Evolutionary conservation across 106 monocot genomes (phyloP).

Genomic region (Phalaenopsis aphrodite): DNA sequence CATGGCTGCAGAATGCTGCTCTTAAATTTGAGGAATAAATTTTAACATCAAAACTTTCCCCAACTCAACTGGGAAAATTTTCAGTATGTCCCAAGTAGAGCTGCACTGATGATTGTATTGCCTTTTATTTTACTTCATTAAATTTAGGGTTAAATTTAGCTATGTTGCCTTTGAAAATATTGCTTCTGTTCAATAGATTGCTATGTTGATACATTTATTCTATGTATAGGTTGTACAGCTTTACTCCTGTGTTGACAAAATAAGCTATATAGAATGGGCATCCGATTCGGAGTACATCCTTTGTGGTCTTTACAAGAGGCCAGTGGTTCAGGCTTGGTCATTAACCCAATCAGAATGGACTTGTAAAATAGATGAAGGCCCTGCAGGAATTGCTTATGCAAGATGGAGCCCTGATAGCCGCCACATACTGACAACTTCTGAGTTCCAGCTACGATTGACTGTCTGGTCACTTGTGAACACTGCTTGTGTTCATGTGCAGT

Average conservation of each 20-base stretch:
- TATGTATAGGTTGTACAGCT: slow-evolving; percentile 62
- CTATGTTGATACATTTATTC: not conserved
- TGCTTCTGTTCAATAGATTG: not conserved
- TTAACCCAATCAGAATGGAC: slow-evolving; percentile 86
- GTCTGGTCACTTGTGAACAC: slow-evolving; percentile 96
- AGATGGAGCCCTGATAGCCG: slow-evolving; percentile 99
- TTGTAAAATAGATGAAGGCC: slow-evolving; percentile 90
- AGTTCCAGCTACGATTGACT: slow-evolving; percentile 92
- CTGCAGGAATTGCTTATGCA: slow-evolving; percentile 86
- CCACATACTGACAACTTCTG: slow-evolving; percentile 90
- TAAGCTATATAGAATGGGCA: slow-evolving; percentile 92
- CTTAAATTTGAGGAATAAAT: slow-evolving; percentile 1
- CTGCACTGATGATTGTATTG: not conserved
- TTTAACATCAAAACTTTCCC: not conserved
- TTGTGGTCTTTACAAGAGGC: slow-evolving; percentile 81
- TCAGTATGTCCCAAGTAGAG: not conserved
- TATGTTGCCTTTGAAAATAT: slow-evolving; percentile 7
- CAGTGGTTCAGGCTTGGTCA: slow-evolving; percentile 98
- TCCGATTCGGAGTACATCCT: slow-evolving; percentile 90
- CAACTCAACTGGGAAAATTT: not conserved
- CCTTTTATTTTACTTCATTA: not conserved
- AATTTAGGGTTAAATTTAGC: not conserved
- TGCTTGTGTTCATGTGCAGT: slow-evolving; percentile 89
- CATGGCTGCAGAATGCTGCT: not conserved
- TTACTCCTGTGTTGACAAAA: slow-evolving; percentile 90